Percentiles rank a stretch among this genome's conserved stretches.
Conservation (phyloP, 2,329 filamentous ascomycete species). For the Orbilia blumenaviensis region DNA sequence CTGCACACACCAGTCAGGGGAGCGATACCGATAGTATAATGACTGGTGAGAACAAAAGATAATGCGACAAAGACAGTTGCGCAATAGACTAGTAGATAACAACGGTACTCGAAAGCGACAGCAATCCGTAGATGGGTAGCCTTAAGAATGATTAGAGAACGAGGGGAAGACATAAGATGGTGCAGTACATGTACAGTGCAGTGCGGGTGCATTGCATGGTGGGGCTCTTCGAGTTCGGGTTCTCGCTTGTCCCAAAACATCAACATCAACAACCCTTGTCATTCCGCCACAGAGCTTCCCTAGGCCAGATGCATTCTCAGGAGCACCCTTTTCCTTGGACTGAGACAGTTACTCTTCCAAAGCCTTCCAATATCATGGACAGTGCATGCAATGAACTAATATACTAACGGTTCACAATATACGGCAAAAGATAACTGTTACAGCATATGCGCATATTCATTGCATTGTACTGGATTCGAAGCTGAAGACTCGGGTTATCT, state of each 20-base stretch:
- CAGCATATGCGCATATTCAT: no score
- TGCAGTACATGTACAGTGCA: slow-evolving; percentile 2
- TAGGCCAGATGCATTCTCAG: background rate
- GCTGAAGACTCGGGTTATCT: background rate
- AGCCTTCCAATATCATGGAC: background rate
- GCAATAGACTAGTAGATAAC: background rate
- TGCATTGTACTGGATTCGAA: background rate
- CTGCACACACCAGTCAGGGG: slow-evolving; percentile 8
- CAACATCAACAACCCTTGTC: slow-evolving; percentile 40
- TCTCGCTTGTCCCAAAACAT: slow-evolving; percentile 51
- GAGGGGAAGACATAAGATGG: background rate
- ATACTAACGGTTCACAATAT: no score
- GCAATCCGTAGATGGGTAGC: background rate
- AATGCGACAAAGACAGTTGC: background rate
- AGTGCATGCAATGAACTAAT: no score
- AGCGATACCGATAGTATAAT: slow-evolving; percentile 9
- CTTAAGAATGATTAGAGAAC: slow-evolving; percentile 10
- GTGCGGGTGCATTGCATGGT: slow-evolving; percentile 18
- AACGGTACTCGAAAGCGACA: slow-evolving; percentile 11
- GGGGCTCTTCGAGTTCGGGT: slow-evolving; percentile 19
- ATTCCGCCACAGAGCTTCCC: slow-evolving; percentile 6
- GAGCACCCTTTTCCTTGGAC: background rate
- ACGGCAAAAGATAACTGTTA: no score
- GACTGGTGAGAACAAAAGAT: background rate
- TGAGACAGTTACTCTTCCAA: background rate